phyloP scores from a whole-genome alignment of 2,329 filamentous ascomycete species.

The Verticillium dahliae region DNA sequence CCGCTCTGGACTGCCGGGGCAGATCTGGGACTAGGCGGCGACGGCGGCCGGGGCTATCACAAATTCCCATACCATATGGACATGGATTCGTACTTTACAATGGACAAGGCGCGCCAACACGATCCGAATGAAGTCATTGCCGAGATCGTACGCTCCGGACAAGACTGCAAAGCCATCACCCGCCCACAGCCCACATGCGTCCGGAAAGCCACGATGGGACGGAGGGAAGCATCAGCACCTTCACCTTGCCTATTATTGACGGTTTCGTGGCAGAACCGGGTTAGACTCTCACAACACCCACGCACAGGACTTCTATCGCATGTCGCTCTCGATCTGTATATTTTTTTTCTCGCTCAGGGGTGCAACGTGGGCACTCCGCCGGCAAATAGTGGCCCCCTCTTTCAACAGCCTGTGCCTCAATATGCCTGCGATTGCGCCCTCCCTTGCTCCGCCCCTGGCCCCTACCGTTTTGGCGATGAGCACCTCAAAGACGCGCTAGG shows the following conservation, averaged over 20 bases:
- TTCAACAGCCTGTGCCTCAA: background rate
- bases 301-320: background rate
- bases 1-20: slow-evolving; percentile 2
- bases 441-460: background rate
- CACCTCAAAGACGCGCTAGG: background rate
- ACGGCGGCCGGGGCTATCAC: background rate
- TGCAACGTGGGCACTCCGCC: background rate
- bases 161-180: background rate
- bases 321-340: background rate
- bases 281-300: background rate
- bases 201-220: too few species aligned
- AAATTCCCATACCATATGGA: background rate
- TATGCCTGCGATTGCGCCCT: background rate
- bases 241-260: too few species aligned
- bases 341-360: background rate
- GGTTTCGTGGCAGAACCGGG: background rate
- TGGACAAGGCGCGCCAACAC: background rate
- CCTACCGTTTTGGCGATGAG: background rate
- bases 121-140: background rate
- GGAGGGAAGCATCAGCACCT: too few species aligned
- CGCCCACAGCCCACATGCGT: too few species aligned
- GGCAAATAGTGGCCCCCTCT: background rate
- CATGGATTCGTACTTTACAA: background rate
- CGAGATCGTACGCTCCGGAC: background rate
- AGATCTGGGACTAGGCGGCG: slow-evolving; percentile 7